These are phyloP conservation scores for Yamagishiella unicocca DNA, from an alignment of 139 green algal species.

Conservation along the genomic window DNA sequence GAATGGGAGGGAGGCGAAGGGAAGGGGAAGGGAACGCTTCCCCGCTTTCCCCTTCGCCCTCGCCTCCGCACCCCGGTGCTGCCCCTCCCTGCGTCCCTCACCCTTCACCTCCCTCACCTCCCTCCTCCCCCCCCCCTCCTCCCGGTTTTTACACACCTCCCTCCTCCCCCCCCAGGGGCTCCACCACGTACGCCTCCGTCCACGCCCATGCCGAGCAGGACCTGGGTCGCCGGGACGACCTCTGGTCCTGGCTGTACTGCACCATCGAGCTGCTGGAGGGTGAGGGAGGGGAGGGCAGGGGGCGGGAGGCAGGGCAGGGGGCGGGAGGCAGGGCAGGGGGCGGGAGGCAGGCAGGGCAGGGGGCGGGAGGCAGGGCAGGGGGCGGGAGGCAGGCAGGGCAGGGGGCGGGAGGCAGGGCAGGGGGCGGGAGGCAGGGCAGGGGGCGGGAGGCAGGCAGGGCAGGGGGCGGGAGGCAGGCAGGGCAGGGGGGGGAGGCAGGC, in stretches of 20 bases:
- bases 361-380: too few relatives aligned
- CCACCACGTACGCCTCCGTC: conserved; percentile 84
- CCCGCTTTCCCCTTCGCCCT: too few relatives aligned
- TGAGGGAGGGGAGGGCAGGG: not conserved
- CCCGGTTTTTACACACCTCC: not conserved
- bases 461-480: too few relatives aligned
- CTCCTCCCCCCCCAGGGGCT: conserved; percentile 56
- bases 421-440: too few relatives aligned
- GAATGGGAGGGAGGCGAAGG: too few relatives aligned
- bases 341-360: not conserved
- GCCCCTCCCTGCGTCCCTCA: not conserved
- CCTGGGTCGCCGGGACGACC: conserved; percentile 86
- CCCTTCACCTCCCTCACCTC: not conserved
- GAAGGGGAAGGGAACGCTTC: too few relatives aligned
- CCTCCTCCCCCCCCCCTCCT: not conserved
- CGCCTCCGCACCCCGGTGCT: too few relatives aligned
- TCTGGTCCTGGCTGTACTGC: conserved; percentile 93
- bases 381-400: too few relatives aligned
- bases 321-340: not conserved
- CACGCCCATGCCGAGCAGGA: conserved; percentile 74
- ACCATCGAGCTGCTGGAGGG: conserved; percentile 75
- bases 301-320: not conserved
- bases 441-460: too few relatives aligned
- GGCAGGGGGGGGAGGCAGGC: too few relatives aligned
- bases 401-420: too few relatives aligned